phyloP scores from a whole-genome alignment of 1,284 basidiomycete genomes.

The Melampsora americana region DNA sequence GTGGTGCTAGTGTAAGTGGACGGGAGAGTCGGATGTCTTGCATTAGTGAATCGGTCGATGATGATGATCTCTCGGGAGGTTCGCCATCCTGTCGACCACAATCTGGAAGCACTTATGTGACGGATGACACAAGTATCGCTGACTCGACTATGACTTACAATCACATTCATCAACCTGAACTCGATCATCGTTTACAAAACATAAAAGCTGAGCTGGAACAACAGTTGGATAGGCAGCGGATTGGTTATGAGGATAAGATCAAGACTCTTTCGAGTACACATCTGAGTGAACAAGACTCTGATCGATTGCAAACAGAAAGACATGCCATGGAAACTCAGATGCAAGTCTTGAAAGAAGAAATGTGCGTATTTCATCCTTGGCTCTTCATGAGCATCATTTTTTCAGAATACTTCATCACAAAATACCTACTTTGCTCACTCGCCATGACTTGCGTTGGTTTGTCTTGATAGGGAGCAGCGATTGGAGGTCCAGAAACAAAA shows the following conservation, averaged over 20 bases:
- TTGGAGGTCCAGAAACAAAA: constrained; percentile 49
- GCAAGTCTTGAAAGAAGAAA: constrained; percentile 53
- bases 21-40: constrained; percentile 70
- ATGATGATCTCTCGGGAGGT: constrained; percentile 70
- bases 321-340: constrained; percentile 75
- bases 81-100: constrained; percentile 63
- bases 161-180: constrained; percentile 46
- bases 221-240: constrained; percentile 45
- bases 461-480: constrained; percentile 59
- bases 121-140: constrained; percentile 73
- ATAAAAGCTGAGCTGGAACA: constrained; percentile 45
- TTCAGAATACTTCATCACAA: no score
- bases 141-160: constrained; percentile 61
- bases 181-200: constrained; percentile 39
- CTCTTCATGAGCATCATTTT: background rate
- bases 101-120: constrained; percentile 66
- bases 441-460: background rate
- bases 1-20: constrained; percentile 52
- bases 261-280: constrained; percentile 66
- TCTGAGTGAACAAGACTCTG: constrained; percentile 72
- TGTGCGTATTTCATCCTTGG: constrained; percentile 6
- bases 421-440: background rate
- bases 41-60: constrained; percentile 49
- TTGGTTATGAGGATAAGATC: constrained; percentile 64
- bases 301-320: constrained; percentile 83